Conservation (phyloP, 306 rosid genomes). For the Lathyrus tuberosus region DNA sequence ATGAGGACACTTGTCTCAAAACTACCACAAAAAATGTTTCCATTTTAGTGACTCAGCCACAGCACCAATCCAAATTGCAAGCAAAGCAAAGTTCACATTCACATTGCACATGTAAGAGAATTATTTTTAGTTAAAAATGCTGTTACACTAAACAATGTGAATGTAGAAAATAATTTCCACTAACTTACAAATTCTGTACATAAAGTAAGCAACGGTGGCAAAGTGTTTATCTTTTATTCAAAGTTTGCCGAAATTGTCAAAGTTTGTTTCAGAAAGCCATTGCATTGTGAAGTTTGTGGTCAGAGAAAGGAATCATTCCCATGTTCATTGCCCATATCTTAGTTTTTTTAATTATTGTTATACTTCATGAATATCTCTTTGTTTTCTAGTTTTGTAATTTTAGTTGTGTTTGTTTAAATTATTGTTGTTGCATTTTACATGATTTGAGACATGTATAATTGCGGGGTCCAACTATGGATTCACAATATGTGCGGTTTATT, state of each 20-base stretch:
- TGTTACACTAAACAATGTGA: constrained; percentile 55
- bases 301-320: constrained; percentile 71
- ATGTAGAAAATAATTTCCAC: constrained; percentile 7
- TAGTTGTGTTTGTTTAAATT: constrained; percentile 21
- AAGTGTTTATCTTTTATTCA: constrained; percentile 42
- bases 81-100: constrained; percentile 48
- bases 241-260: constrained; percentile 62
- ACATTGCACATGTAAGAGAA: constrained; percentile 47
- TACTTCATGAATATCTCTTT: constrained; percentile 47
- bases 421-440: constrained; percentile 46
- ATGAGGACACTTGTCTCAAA: constrained; percentile 47
- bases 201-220: constrained; percentile 50
- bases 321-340: constrained; percentile 53
- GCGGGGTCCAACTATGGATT: constrained; percentile 53
- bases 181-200: constrained; percentile 35
- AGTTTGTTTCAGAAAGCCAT: constrained; percentile 53
- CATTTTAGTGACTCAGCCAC: constrained; percentile 35
- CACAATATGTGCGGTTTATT: constrained; percentile 46
- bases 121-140: constrained; percentile 47
- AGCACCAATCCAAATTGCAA: constrained; percentile 44
- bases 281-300: constrained; percentile 49
- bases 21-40: constrained; percentile 18
- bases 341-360: constrained; percentile 41
- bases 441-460: constrained; percentile 43
- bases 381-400: constrained; percentile 10